Base-by-base conservation (phyloP, 2,329 filamentous ascomycete species). In the Onygenales sp. region DNA sequence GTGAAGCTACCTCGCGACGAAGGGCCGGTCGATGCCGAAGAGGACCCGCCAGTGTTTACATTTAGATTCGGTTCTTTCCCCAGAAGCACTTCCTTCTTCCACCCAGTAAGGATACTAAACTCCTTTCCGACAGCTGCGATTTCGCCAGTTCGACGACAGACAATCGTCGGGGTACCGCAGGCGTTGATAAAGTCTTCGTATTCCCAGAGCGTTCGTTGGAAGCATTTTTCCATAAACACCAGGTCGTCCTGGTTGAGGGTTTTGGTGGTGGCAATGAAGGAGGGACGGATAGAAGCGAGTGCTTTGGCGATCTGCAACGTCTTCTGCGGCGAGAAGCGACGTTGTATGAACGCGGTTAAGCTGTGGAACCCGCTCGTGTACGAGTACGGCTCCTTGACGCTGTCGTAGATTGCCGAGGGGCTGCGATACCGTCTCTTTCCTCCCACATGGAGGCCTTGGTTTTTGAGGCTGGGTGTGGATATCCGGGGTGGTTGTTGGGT, bases 221-320 rank as follows among this genome's bases (percentile, higher is more conserved):
- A 89, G 64, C 88, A 94, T 72, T 95, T 95, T 69, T 98, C 93
- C 87, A 95, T 95, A 69, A 97, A 96, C 21, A 98, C 84, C 32
- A 97, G 76, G 69, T 98, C 93, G 63, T 93, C 86, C 14, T 85
- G 78, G 59, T 89, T 91, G 56, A 97, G 75, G n/a, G 89, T 90
- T 63, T 88, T 87, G 17, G 89, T 95, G 57, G 89, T 94, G 9
- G 90, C 85, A 58, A 97, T 92, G 66, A 98, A 93, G 0, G 90
- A 93, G 1, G 93, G 92, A 7, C 93, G 85, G 61, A 96, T 95
- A 44, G 87, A 89, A 6, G 89, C 86, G 51, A 98, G 79, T 0
- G 91, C 86, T 71, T 91, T 89, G 55, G 89, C 90, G 59, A 96
- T 95, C 54, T 85, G 83, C 27, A 92, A 71, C 0, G 86, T 85